Evolutionary conservation across 1,284 basidiomycete species (phyloP), one percentile per base, ranked within the genome.

Genomic region (Retiboletus flavoniger): DNA sequence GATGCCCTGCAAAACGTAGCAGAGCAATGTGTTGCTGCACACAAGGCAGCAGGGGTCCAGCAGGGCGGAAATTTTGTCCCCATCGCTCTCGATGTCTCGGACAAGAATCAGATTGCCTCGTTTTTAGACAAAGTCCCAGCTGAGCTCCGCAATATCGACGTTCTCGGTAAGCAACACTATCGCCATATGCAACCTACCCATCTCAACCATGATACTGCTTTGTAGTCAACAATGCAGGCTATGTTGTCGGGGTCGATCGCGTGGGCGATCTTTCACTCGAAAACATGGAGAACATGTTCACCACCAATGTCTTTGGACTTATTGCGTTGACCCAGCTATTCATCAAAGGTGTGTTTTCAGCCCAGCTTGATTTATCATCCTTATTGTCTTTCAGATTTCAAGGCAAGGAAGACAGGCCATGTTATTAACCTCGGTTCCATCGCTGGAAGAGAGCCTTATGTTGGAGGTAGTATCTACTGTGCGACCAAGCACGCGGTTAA

Each of bases 371-470:
- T 32, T 35, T 6, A 21, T 39, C 38, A 21, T 47, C 21, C 35
- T 54, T 34, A 53, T 42, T 21, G 26, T 39, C 45, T 35, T 47
- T 43, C 64, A 88, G 93, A 93, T 60, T 98, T 99, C 83, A 98
- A 95, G 75, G 81, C 81, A 58, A 88, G 85, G 65, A 84, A 91
- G 62, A 74, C 85, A 0, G 97, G 97, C 0, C 95, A 98, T 74
- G 79, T 99, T 62, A 97, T 99, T 75, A 96, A 97, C 74, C 78
- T 99, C 55, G 95, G 97, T 6, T 95, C 93, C 13, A 85, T 99
- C 55, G 95, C 93, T 41, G 94, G 96, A 39, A 78, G 87, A 16
- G 96, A 99, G 68, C 74, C 96, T 0, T 99, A 99, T 67, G 85
- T 85, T 13, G 94, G 93, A 21, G 95, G 95, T 19, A 79, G 83